Conservation (phyloP, 257 asterid genomes). For the Leptodermis oblonga region DNA sequence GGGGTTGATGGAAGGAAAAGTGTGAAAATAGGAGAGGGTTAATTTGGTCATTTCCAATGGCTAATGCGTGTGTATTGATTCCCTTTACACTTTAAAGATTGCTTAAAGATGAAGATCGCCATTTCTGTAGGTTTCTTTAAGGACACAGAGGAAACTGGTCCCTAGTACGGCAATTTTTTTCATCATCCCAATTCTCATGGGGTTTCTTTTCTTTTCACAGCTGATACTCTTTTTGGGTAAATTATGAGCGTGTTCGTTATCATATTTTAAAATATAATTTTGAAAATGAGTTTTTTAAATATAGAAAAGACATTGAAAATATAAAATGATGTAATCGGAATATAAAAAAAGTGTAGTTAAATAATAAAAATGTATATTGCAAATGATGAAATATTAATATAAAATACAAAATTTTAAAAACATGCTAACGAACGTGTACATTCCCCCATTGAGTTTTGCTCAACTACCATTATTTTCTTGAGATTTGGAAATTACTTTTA, state of each 20-base stretch:
- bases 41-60: neutral
- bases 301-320: too few species aligned
- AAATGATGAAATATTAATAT: too few species aligned
- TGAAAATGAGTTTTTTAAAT: neutral
- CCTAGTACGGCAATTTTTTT: constrained; percentile 9
- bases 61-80: neutral
- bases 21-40: neutral
- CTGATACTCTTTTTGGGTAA: neutral
- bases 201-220: neutral
- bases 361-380: too few species aligned
- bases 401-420: too few species aligned
- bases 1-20: neutral
- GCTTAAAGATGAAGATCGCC: constrained; percentile 25
- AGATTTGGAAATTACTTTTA: too few species aligned
- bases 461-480: too few species aligned
- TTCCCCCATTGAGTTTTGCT: too few species aligned
- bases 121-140: constrained; percentile 12
- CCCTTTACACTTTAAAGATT: constrained; percentile 4
- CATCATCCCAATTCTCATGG: constrained; percentile 3
- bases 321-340: too few species aligned
- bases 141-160: constrained; percentile 9
- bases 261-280: neutral
- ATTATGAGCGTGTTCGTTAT: too few species aligned
- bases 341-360: too few species aligned
- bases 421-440: too few species aligned